Base-by-base conservation (phyloP, 169 alveolate species). In the Plasmodium gaboni region DNA sequence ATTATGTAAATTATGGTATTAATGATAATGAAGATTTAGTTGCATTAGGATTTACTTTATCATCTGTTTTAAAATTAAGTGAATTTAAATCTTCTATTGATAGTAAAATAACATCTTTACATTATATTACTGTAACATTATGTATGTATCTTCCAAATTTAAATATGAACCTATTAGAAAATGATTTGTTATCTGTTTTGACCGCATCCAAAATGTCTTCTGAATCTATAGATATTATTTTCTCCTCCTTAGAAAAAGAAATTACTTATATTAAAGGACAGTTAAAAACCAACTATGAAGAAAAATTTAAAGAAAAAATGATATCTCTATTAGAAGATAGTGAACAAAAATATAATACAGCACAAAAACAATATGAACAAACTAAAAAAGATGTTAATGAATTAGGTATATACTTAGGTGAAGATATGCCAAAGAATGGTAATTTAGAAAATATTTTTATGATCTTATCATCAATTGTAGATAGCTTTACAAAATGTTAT, bases 1-100 rank as follows among this genome's bases (percentile, higher is more conserved):
- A 94, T 88, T 94, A 91, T 74, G 95, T 94, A 26, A 94, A 94
- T 73, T 93, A 93, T 88, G 96, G 96, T 19, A 87, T 89, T 59
- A 88, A 73, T 67, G 88, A 83, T 2, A 88, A 83, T 71, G 85
- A 83, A 24, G 92, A 80, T 70, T 72, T 71, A 24, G 91, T 88
- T 63, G 92, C 93, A 4, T 53, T 74, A 67, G 96, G 96, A 1
- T 94, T 94, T 72, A 93, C 95, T 32, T 86, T 94, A 17, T 88
- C 95, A 13, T 93, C 95, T 1, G 94, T 95, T 24, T 51, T 88
- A 38, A 92, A 92, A 60, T 93, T 94, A n/a, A 87, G 91, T 51
- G 96, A 94, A 88, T 68, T 94, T 64, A 94, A 94, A 80, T 88
- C 96, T 19, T 86, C 92, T 2, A 50, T 92, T 46, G 95, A 92